phyloP scores from a whole-genome alignment of 306 rosid species.

The Quercus suber region DNA sequence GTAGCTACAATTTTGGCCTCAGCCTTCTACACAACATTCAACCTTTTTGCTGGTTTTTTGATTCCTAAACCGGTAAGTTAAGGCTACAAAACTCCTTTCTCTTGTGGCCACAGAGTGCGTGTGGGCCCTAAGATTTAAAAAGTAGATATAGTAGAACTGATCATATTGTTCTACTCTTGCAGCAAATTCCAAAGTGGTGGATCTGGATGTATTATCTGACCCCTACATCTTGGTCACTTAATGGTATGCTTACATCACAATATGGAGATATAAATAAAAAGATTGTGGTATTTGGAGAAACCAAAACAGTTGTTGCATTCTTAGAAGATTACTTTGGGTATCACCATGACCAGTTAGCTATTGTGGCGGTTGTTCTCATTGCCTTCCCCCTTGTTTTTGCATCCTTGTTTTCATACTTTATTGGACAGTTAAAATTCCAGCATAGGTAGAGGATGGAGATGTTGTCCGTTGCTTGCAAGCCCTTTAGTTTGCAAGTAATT shows the following conservation, averaged over 20 bases:
- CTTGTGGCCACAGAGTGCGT: background rate
- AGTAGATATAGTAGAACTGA: background rate
- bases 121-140: background rate
- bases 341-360: background rate
- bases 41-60: background rate
- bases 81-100: background rate
- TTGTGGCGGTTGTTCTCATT: background rate
- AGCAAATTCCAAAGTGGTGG: slow-evolving; percentile 3
- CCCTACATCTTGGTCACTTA: background rate
- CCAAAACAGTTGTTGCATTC: background rate
- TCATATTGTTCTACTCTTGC: background rate
- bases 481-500: too few relatives aligned
- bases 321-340: background rate
- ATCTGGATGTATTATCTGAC: background rate
- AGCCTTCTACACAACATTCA: background rate
- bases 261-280: background rate
- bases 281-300: background rate
- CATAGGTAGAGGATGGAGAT: background rate
- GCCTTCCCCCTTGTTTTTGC: background rate
- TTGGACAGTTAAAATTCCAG: background rate
- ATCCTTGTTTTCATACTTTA: background rate
- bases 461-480: too few relatives aligned
- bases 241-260: background rate
- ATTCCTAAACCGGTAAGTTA: background rate
- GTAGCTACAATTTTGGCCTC: background rate